Evolutionary conservation across 1,284 basidiomycete species (phyloP).

Genomic region (Veloboletus limbatus): DNA sequence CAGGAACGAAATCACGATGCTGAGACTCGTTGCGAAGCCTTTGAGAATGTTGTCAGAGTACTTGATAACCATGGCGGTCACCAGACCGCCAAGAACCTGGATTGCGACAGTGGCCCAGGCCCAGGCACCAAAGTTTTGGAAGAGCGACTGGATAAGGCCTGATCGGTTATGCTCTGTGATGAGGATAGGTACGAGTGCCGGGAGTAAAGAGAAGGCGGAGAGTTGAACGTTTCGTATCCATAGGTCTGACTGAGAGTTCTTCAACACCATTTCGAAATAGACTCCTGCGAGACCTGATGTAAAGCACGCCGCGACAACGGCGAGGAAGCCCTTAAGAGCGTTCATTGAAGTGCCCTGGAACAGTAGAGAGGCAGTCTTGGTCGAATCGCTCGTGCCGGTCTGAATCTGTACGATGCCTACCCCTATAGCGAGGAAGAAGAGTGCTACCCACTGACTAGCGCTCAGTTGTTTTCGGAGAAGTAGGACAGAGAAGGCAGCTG

Average conservation of each 20-base stretch:
- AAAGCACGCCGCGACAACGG: slow-evolving; percentile 89
- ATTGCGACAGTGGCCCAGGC: slow-evolving; percentile 88
- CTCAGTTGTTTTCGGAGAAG: slow-evolving; percentile 81
- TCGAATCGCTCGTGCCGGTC: slow-evolving; percentile 40
- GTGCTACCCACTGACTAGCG: slow-evolving; percentile 77
- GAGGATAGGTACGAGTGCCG: slow-evolving; percentile 83
- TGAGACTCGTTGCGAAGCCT: slow-evolving; percentile 91
- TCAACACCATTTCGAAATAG: slow-evolving; percentile 98
- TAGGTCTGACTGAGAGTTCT: slow-evolving; percentile 83
- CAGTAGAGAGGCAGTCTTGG: slow-evolving; percentile 33
- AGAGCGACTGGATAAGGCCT: slow-evolving; percentile 46
- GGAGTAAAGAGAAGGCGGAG: slow-evolving; percentile 89
- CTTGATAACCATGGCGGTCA: slow-evolving; percentile 87
- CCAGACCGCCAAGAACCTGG: slow-evolving; percentile 87
- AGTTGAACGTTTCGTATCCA: slow-evolving; percentile 98
- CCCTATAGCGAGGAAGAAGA: slow-evolving; percentile 84
- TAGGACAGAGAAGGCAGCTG: slow-evolving; percentile 89
- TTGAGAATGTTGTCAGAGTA: slow-evolving; percentile 89
- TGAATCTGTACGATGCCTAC: slow-evolving; percentile 95
- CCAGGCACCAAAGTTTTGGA: slow-evolving; percentile 82
- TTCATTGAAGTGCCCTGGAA: slow-evolving; percentile 60
- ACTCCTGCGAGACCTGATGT: slow-evolving; percentile 98
- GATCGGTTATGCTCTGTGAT: slow-evolving; percentile 46
- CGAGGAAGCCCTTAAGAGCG: slow-evolving; percentile 81
- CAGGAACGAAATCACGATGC: slow-evolving; percentile 91